Conservation (phyloP, 192 early-diverging fungal species). For the Coemansia sp. region DNA sequence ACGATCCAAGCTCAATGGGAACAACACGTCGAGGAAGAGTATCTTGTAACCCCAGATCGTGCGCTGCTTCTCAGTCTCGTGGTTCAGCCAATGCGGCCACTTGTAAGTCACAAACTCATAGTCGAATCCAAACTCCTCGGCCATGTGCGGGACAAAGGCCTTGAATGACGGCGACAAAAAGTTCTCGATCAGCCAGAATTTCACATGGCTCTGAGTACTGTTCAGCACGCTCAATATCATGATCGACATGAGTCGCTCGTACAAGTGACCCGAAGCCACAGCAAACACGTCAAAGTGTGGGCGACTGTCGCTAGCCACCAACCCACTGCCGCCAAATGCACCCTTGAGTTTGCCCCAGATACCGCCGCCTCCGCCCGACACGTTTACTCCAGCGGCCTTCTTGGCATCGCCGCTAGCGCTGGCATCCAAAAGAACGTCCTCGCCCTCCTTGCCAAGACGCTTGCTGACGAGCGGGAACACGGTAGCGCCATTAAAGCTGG, state of each 20-base stretch:
- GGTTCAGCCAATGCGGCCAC: conserved; percentile 95
- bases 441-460: conserved; percentile 76
- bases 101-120: conserved; percentile 98
- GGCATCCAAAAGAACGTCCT: conserved; percentile 62
- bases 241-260: conserved; percentile 95
- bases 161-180: conserved; percentile 97
- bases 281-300: conserved; percentile 93
- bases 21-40: conserved; percentile 95
- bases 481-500: conserved; percentile 78
- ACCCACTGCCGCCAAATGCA: conserved; percentile 11
- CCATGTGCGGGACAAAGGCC: conserved; percentile 87
- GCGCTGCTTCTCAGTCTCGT: conserved; percentile 92
- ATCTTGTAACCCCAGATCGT: conserved; percentile 99
- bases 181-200: conserved; percentile 99
- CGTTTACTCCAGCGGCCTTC: not conserved
- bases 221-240: conserved; percentile 94
- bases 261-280: conserved; percentile 96
- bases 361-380: conserved; percentile 8
- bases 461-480: conserved; percentile 80
- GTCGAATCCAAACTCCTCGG: conserved; percentile 82
- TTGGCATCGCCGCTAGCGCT: conserved; percentile 16
- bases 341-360: conserved; percentile 46
- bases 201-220: conserved; percentile 85
- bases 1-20: conserved; percentile 87
- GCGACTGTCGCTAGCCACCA: conserved; percentile 12